A percentile compares a stretch with the other conserved stretches of the same genome.
phyloP scores from a whole-genome alignment of 768 basidiomycete species.

The Mycena chlorophos region DNA sequence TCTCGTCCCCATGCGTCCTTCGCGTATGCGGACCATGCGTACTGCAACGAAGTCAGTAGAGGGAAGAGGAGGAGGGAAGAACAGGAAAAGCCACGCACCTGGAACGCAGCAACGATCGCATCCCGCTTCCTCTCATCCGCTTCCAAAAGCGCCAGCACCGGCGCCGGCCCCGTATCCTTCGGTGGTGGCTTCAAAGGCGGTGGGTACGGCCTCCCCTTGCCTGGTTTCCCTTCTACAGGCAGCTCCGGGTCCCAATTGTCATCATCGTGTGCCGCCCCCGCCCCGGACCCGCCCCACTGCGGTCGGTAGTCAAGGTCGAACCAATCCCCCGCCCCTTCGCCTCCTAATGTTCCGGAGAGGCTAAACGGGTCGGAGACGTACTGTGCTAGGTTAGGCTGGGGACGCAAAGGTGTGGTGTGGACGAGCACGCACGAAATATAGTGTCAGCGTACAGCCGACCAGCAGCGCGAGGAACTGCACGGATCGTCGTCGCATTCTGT shows the following conservation, averaged over 20 bases:
- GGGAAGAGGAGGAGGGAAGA: background rate
- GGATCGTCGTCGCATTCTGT: background rate
- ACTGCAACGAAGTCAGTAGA: background rate
- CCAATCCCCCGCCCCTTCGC: background rate
- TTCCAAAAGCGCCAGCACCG: slow-evolving; percentile 19
- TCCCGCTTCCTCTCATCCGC: slow-evolving; percentile 7
- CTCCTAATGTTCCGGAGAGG: background rate
- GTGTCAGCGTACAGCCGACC: background rate
- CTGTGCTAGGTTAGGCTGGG: background rate
- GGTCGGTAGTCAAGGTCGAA: background rate
- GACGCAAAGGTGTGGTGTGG: background rate
- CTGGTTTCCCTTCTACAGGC: background rate
- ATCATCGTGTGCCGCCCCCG: background rate
- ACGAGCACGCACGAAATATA: background rate
- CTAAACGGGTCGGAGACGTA: background rate
- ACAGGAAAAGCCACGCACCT: background rate
- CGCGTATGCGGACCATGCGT: slow-evolving; percentile 10
- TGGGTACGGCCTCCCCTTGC: background rate
- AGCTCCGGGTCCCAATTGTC: background rate
- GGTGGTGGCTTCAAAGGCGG: background rate
- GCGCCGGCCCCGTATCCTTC: slow-evolving; percentile 19
- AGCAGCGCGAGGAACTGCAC: background rate
- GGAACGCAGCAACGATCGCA: slow-evolving; percentile 2
- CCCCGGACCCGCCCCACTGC: background rate
- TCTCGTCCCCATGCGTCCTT: slow-evolving; percentile 92